Evolutionary conservation across 306 rosid species (phyloP).

Genomic region (Coriaria nepalensis): DNA sequence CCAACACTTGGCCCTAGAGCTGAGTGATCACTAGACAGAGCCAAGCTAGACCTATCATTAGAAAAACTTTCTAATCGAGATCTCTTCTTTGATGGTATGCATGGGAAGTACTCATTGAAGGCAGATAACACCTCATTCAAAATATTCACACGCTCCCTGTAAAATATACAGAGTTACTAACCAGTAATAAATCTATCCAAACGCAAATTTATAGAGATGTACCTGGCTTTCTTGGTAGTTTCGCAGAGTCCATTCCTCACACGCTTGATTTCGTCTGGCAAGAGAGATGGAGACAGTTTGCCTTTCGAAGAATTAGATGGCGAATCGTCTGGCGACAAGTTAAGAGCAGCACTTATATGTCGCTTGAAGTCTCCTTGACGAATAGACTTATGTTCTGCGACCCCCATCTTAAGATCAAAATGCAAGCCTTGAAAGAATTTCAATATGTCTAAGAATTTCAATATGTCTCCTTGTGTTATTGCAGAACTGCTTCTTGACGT

Average conservation of each 20-base stretch:
- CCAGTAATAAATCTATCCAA: slow-evolving; percentile 17
- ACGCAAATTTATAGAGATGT: slow-evolving; percentile 31
- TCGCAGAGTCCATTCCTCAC: slow-evolving; percentile 37
- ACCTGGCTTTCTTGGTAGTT: slow-evolving; percentile 69
- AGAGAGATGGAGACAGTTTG: slow-evolving; percentile 46
- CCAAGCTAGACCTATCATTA: slow-evolving; percentile 49
- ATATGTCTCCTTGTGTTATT: slow-evolving; percentile 54
- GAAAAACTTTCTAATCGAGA: slow-evolving; percentile 72
- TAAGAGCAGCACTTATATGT: slow-evolving; percentile 45
- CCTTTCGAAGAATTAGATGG: slow-evolving; percentile 70
- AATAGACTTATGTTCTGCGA: slow-evolving; percentile 56
- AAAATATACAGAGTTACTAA: slow-evolving; percentile 25
- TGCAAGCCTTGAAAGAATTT: slow-evolving; percentile 46
- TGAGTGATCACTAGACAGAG: slow-evolving; percentile 56
- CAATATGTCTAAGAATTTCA: slow-evolving; percentile 53
- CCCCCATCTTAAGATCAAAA: slow-evolving; percentile 64
- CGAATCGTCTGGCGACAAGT: slow-evolving; percentile 74
- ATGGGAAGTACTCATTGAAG: slow-evolving; percentile 72
- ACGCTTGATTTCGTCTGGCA: slow-evolving; percentile 72
- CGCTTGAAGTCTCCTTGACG: slow-evolving; percentile 64
- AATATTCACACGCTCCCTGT: slow-evolving; percentile 71
- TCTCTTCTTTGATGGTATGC: slow-evolving; percentile 77
- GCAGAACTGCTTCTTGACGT: slow-evolving; percentile 70
- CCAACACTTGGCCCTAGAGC: slow-evolving; percentile 48
- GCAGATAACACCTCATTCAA: slow-evolving; percentile 66